Evolutionary conservation across 1,284 basidiomycete genomes (phyloP).

Genomic region (Vanrija humicola): DNA sequence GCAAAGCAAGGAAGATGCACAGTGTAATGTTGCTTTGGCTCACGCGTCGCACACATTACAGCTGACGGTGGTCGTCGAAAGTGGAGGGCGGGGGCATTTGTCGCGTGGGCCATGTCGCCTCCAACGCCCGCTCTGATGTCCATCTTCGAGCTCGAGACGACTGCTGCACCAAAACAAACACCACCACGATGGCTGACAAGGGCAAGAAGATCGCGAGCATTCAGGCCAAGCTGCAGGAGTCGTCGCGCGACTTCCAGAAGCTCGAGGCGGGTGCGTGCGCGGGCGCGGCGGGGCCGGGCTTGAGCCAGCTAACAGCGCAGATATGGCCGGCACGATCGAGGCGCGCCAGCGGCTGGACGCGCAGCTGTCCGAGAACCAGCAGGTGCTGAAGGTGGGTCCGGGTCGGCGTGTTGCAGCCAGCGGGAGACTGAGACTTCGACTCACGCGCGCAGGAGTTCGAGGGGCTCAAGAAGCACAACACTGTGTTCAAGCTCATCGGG

Average conservation of each 20-base stretch:
- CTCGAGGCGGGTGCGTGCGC: conserved; percentile 57
- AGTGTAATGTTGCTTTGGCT: not conserved
- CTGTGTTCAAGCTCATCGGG: conserved; percentile 87
- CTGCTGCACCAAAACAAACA: not conserved
- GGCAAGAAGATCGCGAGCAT: conserved; percentile 29
- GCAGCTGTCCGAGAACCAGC: conserved; percentile 85
- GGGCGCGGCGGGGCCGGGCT: not conserved
- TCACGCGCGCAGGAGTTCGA: conserved; percentile 68
- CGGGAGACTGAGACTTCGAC: not conserved
- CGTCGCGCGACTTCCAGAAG: conserved; percentile 71
- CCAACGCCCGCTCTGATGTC: not conserved
- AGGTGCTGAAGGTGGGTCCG: conserved; percentile 73
- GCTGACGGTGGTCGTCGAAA: not conserved
- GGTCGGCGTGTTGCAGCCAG: not conserved
- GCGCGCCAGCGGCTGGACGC: conserved; percentile 78
- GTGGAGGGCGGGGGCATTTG: conserved; percentile 12
- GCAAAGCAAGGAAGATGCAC: not conserved
- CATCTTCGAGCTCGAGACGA: not conserved
- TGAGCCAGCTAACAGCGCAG: conserved; percentile 39
- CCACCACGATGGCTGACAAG: conserved; percentile 27
- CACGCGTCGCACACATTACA: not conserved
- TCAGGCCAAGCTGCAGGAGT: conserved; percentile 56
- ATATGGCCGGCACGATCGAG: conserved; percentile 68
- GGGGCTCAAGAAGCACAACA: conserved; percentile 69
- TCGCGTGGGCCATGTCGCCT: not conserved